Base-by-base conservation (phyloP, 169 alveolate species). In the Plasmodium blacklocki region DNA sequence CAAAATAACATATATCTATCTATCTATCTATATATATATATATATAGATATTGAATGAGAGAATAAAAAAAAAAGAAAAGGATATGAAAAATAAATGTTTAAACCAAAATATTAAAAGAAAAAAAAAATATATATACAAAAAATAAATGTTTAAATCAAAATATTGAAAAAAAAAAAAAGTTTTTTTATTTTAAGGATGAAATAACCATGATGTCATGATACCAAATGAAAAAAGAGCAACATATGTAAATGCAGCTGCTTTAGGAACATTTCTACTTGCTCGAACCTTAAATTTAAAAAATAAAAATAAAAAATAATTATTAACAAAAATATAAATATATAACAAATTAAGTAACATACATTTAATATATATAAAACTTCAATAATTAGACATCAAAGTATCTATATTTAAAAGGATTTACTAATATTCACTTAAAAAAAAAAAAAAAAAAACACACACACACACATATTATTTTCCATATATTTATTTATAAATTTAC, bases 201-300 rank as follows among this genome's bases (percentile, higher is more conserved):
- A 88, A 85, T 21, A 94, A 62, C 95, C 96, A 95, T 26, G 96
- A 68, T 80, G 95, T 86, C 93, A 92, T 88, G 21, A 95, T 94
- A 12, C 97, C 96, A 66, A 94, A 67, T 49, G 95, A 88, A 89
- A 95, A 95, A 70, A 73, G 88, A 59, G 94, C 88, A 58, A 94
- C 96, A 62, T 94, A 95, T 15, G 95, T 71, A 45, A 92, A 94
- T 14, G 73, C 86, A 54, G 96, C 94, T 4, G 97, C 97, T 86
- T 93, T 76, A 19, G 97, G 96, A 54, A 95, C 76, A 83, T 87
- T 91, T 52, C 45, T 83, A 92, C 92, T 93, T 19, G 96, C 94
- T 62, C 91, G 91, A 72, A 83, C 91, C 91, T 83, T 56, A 32
- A 63, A 83, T 68, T 68, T 56, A 26, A 29, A 63, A 18, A 26